Percentiles rank a stretch among this genome's conserved stretches.
These are phyloP conservation scores for Xylariaceae sp. DNA, from an alignment of 2,329 filamentous ascomycete genomes.

Conservation along the genomic window DNA sequence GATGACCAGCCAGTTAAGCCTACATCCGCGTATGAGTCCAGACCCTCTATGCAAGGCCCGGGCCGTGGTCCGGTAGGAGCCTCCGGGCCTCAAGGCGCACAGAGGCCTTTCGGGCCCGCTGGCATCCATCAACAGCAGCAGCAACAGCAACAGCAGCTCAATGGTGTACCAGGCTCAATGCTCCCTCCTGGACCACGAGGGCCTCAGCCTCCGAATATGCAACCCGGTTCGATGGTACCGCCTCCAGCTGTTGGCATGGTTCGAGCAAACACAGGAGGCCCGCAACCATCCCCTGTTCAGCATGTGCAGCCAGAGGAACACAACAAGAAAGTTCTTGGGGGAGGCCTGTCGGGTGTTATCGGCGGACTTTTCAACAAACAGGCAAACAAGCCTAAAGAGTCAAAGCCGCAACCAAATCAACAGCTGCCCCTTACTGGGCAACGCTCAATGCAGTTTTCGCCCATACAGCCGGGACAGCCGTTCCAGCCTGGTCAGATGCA, in stretches of 20 bases:
- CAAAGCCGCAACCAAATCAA: constrained; percentile 15
- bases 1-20: constrained; percentile 24
- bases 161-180: background rate
- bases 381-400: constrained; percentile 21
- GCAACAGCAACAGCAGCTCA: background rate
- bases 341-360: constrained; percentile 14
- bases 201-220: constrained; percentile 3
- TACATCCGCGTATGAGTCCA: constrained; percentile 4
- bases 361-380: constrained; percentile 25
- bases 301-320: constrained; percentile 19
- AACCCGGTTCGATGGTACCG: constrained; percentile 1
- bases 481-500: constrained; percentile 21
- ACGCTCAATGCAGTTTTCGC: constrained; percentile 14
- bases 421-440: constrained; percentile 12
- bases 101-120: constrained; percentile 4
- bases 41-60: constrained; percentile 17
- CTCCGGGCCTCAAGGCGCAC: constrained; percentile 3
- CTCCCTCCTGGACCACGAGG: background rate
- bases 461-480: constrained; percentile 15
- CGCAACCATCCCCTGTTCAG: constrained; percentile 12
- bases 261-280: constrained; percentile 11
- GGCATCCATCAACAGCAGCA: background rate
- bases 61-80: constrained; percentile 7
- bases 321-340: constrained; percentile 15
- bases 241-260: constrained; percentile 8